Evolutionary conservation across 2,329 filamentous ascomycete genomes (phyloP).

Genomic region (Neonectria sp.): DNA sequence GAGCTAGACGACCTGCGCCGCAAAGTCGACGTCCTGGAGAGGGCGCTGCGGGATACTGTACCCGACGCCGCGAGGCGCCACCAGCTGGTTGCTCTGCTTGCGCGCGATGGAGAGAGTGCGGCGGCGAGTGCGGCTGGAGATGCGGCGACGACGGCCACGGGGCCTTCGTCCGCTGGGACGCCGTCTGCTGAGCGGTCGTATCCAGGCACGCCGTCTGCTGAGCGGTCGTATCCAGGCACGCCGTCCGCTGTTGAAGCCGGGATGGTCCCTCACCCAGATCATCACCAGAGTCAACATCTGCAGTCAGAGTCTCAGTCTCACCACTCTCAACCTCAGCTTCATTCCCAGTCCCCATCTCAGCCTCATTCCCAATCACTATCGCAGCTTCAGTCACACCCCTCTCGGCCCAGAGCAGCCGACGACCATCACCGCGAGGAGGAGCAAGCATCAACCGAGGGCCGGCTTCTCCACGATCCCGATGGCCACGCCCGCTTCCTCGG

Average conservation of each 20-base stretch:
- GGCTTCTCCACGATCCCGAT: constrained; percentile 60
- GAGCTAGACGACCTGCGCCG: constrained; percentile 60
- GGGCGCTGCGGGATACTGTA: constrained; percentile 54
- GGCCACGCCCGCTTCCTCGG: constrained; percentile 64
- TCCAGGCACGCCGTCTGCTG: background rate
- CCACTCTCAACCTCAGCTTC: constrained; percentile 25
- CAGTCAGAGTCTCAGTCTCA: constrained; percentile 3
- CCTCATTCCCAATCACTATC: constrained; percentile 6
- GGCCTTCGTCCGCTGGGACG: constrained; percentile 1
- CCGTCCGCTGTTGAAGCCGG: background rate
- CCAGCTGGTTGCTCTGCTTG: constrained; percentile 50
- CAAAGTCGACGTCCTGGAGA: constrained; percentile 58
- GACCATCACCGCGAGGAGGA: constrained; percentile 44
- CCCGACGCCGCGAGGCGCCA: constrained; percentile 53
- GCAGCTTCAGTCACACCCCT: background rate
- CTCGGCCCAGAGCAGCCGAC: constrained; percentile 21
- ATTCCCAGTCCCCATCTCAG: constrained; percentile 32
- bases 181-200: constrained; percentile 3
- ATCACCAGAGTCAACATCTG: constrained; percentile 29
- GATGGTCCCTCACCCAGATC: background rate
- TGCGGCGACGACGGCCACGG: background rate
- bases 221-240: constrained; percentile 4
- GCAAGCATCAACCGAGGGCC: constrained; percentile 52
- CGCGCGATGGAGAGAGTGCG: constrained; percentile 29
- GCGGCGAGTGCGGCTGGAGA: constrained; percentile 34